A percentile compares a stretch with the other conserved stretches of the same genome.
These are phyloP conservation scores for Phytophthora nicotianae DNA, from an alignment of 352 stramenopile genomes.

Conservation along the genomic window DNA sequence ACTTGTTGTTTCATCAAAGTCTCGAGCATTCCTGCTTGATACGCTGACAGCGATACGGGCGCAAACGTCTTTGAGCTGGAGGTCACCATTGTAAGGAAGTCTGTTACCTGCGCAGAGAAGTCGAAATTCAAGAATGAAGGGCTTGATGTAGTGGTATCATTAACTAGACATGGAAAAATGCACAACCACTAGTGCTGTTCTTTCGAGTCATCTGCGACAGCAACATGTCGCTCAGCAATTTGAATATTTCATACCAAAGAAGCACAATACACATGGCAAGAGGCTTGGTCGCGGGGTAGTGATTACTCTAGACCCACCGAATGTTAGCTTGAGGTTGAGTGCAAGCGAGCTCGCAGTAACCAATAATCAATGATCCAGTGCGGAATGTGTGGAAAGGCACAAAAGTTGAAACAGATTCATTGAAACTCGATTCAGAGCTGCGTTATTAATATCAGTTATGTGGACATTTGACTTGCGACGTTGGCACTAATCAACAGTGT, in stretches of 20 bases:
- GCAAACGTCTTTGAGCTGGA: conserved; percentile 21
- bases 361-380: too few relatives aligned
- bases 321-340: background rate
- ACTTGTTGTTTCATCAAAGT: conserved; percentile 41
- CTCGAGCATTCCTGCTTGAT: conserved; percentile 35
- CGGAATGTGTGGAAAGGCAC: too few relatives aligned
- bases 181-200: background rate
- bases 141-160: background rate
- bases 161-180: background rate
- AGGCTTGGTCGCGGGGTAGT: background rate
- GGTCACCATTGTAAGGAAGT: conserved; percentile 11
- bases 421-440: too few relatives aligned
- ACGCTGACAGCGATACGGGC: conserved; percentile 31
- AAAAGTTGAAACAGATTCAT: too few relatives aligned
- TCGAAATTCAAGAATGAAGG: conserved; percentile 21
- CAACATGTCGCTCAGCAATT: background rate
- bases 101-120: background rate
- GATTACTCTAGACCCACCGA: background rate
- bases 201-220: background rate
- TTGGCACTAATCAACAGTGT: too few relatives aligned
- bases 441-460: too few relatives aligned
- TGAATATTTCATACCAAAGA: conserved; percentile 2
- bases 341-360: too few relatives aligned
- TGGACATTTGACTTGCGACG: too few relatives aligned
- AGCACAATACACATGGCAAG: conserved; percentile 20